phyloP scores from a whole-genome alignment of 1,284 basidiomycete genomes.

The Leccinum pachyderme region DNA sequence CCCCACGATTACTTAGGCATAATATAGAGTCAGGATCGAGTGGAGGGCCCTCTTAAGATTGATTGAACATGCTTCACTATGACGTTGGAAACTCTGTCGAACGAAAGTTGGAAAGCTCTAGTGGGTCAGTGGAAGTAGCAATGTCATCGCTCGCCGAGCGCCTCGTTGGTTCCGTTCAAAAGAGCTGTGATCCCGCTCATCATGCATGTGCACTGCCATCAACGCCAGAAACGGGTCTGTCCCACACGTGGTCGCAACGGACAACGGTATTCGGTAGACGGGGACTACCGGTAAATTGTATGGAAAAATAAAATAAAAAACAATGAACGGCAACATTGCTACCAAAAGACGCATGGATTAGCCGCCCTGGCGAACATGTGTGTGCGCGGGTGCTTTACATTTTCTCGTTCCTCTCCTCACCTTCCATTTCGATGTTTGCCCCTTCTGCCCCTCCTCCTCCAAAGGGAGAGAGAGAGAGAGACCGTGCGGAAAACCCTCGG shows the following conservation, averaged over 20 bases:
- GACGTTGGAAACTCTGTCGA: not conserved
- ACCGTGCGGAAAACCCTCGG: not conserved
- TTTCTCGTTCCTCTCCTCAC: not conserved
- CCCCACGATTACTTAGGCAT: not conserved
- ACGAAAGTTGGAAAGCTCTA: not conserved
- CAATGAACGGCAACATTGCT: not conserved
- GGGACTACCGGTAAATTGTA: not conserved
- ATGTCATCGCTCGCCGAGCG: not conserved
- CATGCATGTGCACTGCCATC: too few relatives aligned
- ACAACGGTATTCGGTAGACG: constrained; percentile 7
- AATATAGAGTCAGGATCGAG: not conserved
- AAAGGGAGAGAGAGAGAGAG: not conserved
- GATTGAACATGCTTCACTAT: not conserved
- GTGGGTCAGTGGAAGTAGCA: too few relatives aligned
- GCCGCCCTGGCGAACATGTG: not conserved
- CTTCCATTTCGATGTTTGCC: not conserved
- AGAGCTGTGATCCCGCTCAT: not conserved
- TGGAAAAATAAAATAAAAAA: too few relatives aligned
- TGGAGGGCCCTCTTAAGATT: not conserved
- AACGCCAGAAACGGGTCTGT: not conserved
- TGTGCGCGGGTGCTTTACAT: not conserved
- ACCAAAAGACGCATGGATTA: not conserved
- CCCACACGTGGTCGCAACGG: not conserved
- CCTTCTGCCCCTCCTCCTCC: too few relatives aligned
- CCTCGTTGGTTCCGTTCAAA: not conserved